phyloP scores from a whole-genome alignment of 108 stramenopile species.

The Stephanodiscus triporus region DNA sequence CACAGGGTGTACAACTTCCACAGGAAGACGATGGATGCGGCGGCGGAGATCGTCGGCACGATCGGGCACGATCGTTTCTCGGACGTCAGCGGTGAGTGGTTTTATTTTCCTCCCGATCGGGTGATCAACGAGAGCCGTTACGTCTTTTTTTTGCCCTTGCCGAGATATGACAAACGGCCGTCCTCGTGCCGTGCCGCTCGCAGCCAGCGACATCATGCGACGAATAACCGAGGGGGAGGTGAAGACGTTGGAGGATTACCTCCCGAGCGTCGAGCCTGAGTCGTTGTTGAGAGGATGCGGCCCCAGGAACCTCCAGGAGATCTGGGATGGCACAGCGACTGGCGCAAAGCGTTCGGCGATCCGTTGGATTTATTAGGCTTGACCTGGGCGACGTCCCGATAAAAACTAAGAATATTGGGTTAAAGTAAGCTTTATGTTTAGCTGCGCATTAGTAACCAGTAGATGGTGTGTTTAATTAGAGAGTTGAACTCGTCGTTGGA shows the following conservation, averaged over 20 bases:
- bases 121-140: too few species aligned
- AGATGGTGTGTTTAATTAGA: too few species aligned
- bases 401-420: too few species aligned
- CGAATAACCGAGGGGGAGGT: conserved; percentile 4
- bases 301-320: conserved; percentile 4
- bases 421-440: too few species aligned
- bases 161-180: too few species aligned
- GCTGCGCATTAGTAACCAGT: too few species aligned
- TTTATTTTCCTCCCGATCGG: too few species aligned
- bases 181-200: too few species aligned
- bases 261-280: conserved; percentile 6
- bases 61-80: conserved; percentile 33
- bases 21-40: conserved; percentile 47
- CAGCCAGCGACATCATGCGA: conserved; percentile 12
- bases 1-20: conserved; percentile 53
- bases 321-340: conserved; percentile 2
- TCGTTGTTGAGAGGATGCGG: background rate
- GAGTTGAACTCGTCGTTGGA: too few species aligned
- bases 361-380: conserved; percentile 17
- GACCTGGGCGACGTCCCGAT: too few species aligned
- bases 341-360: background rate
- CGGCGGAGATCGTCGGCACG: conserved; percentile 54
- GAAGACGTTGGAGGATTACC: conserved; percentile 11
- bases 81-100: conserved; percentile 1
- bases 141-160: background rate